These are phyloP conservation scores for Xanthoparmelia taractica DNA, from an alignment of 495 filamentous ascomycete genomes.

Conservation along the genomic window DNA sequence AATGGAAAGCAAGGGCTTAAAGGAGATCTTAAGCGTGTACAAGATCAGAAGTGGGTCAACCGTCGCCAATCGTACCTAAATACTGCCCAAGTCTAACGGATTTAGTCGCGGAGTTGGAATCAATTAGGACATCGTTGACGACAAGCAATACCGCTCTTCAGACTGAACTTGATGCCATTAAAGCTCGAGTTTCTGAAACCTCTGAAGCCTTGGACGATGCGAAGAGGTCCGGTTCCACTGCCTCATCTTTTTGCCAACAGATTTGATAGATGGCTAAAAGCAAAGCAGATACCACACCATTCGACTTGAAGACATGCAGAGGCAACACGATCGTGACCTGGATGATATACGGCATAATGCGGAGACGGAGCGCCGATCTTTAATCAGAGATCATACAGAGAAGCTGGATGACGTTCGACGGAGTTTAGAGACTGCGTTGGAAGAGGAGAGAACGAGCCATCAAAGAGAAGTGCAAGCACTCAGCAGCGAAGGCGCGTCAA, in stretches of 20 bases:
- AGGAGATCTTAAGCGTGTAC: slow-evolving; percentile 61
- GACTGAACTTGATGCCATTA: slow-evolving; percentile 51
- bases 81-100: slow-evolving; percentile 10
- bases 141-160: slow-evolving; percentile 50
- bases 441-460: slow-evolving; percentile 53
- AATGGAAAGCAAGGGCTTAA: slow-evolving; percentile 52
- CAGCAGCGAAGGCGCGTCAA: slow-evolving; percentile 49
- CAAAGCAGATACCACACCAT: slow-evolving; percentile 42
- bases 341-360: slow-evolving; percentile 38
- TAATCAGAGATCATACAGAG: slow-evolving; percentile 41
- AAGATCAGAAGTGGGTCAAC: slow-evolving; percentile 61
- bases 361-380: slow-evolving; percentile 35
- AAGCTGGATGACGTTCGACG: slow-evolving; percentile 43
- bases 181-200: slow-evolving; percentile 38
- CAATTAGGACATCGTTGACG: slow-evolving; percentile 47
- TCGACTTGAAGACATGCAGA: slow-evolving; percentile 49
- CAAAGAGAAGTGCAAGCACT: slow-evolving; percentile 60
- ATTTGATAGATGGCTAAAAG: slow-evolving; percentile 39
- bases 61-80: slow-evolving; percentile 6
- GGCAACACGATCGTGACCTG: slow-evolving; percentile 42
- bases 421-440: slow-evolving; percentile 49
- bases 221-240: slow-evolving; percentile 18
- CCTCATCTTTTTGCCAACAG: slow-evolving; percentile 26
- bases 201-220: slow-evolving; percentile 43
- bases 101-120: slow-evolving; percentile 61